phyloP scores from a whole-genome alignment of 2,329 filamentous ascomycete genomes.

The Ascochyta rabiei region DNA sequence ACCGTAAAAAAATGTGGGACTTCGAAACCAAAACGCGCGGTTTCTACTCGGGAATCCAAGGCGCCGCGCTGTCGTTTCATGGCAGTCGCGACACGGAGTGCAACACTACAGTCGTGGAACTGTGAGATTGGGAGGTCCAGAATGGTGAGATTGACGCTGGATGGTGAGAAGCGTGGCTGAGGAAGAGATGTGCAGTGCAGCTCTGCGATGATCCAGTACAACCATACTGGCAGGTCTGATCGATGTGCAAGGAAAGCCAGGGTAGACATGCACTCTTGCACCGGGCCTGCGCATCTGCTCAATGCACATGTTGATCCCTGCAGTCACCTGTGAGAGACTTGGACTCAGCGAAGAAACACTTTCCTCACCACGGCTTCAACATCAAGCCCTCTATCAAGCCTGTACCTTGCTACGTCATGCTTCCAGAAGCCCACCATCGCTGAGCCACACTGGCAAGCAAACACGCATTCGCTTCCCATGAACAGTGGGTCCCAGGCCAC shows the following conservation, averaged over 20 bases:
- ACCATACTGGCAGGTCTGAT: not conserved
- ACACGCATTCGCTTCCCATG: slow-evolving; percentile 9
- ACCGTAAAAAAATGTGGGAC: slow-evolving; percentile 13
- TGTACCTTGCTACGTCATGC: slow-evolving; percentile 1
- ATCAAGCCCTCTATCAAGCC: not conserved
- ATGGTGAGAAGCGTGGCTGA: slow-evolving; percentile 4
- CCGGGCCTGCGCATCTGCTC: not conserved
- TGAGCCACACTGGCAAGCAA: slow-evolving; percentile 14
- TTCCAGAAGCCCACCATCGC: not conserved
- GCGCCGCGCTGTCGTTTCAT: slow-evolving; percentile 22
- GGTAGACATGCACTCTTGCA: not conserved
- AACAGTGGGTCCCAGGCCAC: slow-evolving; percentile 15
- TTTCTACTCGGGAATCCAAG: slow-evolving; percentile 9
- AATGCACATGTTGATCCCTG: not conserved
- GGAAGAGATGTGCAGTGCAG: not conserved
- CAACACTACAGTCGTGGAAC: not conserved
- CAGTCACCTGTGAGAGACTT: too few species aligned
- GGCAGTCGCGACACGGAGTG: slow-evolving; percentile 9
- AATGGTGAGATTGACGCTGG: not conserved
- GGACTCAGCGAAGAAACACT: not conserved
- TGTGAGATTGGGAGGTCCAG: not conserved
- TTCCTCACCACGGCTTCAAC: not conserved
- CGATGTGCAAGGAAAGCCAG: not conserved
- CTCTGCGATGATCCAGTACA: not conserved
- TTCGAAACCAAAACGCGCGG: slow-evolving; percentile 32